A percentile compares a stretch with the other conserved stretches of the same genome.
These are phyloP conservation scores for Pontederia paniculata DNA, from an alignment of 176 grass and related monocot species.

Conservation along the genomic window DNA sequence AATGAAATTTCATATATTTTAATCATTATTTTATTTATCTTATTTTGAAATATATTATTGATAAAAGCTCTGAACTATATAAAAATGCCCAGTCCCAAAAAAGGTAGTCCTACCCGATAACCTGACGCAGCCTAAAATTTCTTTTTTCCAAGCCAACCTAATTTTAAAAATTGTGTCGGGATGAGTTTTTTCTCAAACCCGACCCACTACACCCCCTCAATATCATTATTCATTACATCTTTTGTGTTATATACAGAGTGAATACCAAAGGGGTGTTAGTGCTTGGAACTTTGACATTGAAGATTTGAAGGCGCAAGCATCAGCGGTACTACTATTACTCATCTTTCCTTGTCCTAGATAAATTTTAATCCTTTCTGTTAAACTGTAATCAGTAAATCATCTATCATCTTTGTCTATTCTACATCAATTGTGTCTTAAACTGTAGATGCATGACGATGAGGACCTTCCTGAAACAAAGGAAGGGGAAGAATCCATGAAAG, in stretches of 20 bases:
- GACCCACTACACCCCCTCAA: neutral
- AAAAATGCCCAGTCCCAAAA: too few relatives aligned
- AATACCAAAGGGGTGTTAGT: constrained; percentile 94
- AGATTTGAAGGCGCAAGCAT: constrained; percentile 94
- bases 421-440: neutral
- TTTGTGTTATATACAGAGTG: constrained; percentile 51
- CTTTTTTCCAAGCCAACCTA: too few relatives aligned
- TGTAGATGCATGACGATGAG: constrained; percentile 57
- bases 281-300: constrained; percentile 98
- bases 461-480: constrained; percentile 67
- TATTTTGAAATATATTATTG: too few relatives aligned
- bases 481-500: constrained; percentile 57
- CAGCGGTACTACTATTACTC: constrained; percentile 40
- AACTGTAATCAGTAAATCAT: neutral
- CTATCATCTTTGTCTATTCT: neutral
- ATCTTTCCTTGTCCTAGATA: constrained; percentile 1
- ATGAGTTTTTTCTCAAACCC: neutral
- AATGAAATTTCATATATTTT: too few relatives aligned
- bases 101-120: too few relatives aligned
- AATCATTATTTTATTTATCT: too few relatives aligned
- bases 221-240: neutral
- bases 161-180: too few relatives aligned
- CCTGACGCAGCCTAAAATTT: too few relatives aligned
- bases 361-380: constrained; percentile 20
- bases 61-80: too few relatives aligned